phyloP scores from a whole-genome alignment of 495 filamentous ascomycete species.

The Penicillium samsonianum region DNA sequence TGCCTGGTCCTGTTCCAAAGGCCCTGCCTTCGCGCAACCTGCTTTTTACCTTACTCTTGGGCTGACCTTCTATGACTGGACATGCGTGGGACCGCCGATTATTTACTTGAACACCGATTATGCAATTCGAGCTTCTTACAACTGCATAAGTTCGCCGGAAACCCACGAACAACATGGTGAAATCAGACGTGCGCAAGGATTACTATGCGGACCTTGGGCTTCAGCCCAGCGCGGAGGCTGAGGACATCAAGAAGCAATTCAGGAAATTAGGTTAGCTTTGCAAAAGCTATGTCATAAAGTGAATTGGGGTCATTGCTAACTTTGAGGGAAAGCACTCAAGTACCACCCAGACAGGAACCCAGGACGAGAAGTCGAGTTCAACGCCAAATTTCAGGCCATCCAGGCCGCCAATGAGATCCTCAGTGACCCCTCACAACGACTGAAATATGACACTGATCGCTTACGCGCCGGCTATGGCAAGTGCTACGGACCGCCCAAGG shows the following conservation, averaged over 20 bases:
- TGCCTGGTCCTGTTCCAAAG: background rate
- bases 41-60: slow-evolving; percentile 1
- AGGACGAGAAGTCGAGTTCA: slow-evolving; percentile 74
- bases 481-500: slow-evolving; percentile 37
- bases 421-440: slow-evolving; percentile 61
- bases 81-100: slow-evolving; percentile 20
- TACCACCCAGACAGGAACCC: slow-evolving; percentile 91
- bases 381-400: slow-evolving; percentile 79
- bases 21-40: slow-evolving; percentile 8
- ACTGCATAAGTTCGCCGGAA: slow-evolving; percentile 11
- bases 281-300: background rate
- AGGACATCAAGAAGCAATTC: slow-evolving; percentile 85
- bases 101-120: slow-evolving; percentile 18
- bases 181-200: slow-evolving; percentile 69
- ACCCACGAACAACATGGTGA: slow-evolving; percentile 61
- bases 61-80: slow-evolving; percentile 16
- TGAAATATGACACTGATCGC: slow-evolving; percentile 78
- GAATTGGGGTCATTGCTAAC: background rate
- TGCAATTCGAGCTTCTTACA: slow-evolving; percentile 19
- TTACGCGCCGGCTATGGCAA: slow-evolving; percentile 49
- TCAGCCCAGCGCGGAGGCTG: slow-evolving; percentile 57
- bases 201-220: slow-evolving; percentile 88
- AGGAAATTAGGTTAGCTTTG: slow-evolving; percentile 69
- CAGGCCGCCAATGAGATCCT: slow-evolving; percentile 85
- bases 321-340: slow-evolving; percentile 61